Conservation (phyloP, 2,329 filamentous ascomycete species). For the Pseudogymnoascus destructans region DNA sequence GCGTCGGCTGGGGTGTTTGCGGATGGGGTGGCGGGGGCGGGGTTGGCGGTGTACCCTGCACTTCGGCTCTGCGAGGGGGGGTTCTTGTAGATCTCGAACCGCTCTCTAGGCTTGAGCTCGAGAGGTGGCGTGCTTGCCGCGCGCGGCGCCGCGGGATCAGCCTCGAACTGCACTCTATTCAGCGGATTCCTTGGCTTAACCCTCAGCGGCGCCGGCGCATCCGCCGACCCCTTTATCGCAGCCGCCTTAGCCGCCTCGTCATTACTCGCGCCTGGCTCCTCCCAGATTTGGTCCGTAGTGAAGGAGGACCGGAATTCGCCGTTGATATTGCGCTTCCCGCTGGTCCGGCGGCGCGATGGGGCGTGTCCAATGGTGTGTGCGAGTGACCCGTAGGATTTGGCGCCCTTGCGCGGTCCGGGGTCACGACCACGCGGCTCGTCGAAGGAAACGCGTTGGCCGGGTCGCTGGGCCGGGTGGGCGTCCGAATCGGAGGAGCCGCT, state of each 20-base stretch:
- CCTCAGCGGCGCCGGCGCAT: slow-evolving; percentile 36
- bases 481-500: slow-evolving; percentile 19
- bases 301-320: slow-evolving; percentile 52
- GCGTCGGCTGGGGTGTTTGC: slow-evolving; percentile 24
- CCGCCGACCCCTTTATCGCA: slow-evolving; percentile 19
- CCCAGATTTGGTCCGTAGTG: slow-evolving; percentile 72
- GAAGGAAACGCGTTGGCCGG: background rate
- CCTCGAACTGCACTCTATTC: slow-evolving; percentile 42
- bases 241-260: slow-evolving; percentile 14
- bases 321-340: slow-evolving; percentile 56
- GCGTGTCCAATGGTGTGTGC: slow-evolving; percentile 33
- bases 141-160: slow-evolving; percentile 15
- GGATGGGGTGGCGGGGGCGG: slow-evolving; percentile 25
- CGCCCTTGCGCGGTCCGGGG: background rate
- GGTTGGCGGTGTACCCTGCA: slow-evolving; percentile 63
- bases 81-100: slow-evolving; percentile 71
- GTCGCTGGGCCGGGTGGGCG: background rate
- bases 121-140: slow-evolving; percentile 29
- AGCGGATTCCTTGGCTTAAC: slow-evolving; percentile 53
- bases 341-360: slow-evolving; percentile 44
- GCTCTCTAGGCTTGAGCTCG: slow-evolving; percentile 28
- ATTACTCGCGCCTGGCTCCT: slow-evolving; percentile 55
- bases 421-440: background rate
- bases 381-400: slow-evolving; percentile 28
- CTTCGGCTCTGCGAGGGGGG: slow-evolving; percentile 73